Evolutionary conservation across 1,284 basidiomycete genomes (phyloP), one percentile per base, ranked within the genome.

Genomic region (Ceratobasidium sp.): DNA sequence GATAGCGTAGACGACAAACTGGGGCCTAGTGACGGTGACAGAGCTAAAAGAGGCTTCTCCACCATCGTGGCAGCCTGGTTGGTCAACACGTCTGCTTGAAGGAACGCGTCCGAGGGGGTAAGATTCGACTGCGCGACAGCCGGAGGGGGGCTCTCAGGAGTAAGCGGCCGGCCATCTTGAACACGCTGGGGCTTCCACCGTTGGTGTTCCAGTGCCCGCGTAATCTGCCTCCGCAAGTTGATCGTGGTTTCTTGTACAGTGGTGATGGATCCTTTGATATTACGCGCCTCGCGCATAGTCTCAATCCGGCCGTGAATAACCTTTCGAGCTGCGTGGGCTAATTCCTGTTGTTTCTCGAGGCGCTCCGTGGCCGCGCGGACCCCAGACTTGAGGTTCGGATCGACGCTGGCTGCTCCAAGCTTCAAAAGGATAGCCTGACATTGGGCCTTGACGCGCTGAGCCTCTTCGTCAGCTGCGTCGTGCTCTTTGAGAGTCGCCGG

Each of bases 111-210:
- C 41, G 64, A 53, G 27, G 67, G 47, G 1, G 75, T 74, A 19
- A 76, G 82, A 78, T 82, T 48, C 85, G 84, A 29, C 82, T 78
- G n/a, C 82, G 78, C 0, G 80, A 80, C 56, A 1, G 45, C 45
- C 22, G 67, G 56, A 14, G 56, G 27, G 15, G 88, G 86, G 76
- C 88, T 91, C 78, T 92, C 90, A 0, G 91, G 90, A 24, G 92
- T 92, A 44, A 87, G 84, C 22, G 88, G 89, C 5, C 85, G 83
- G 29, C 82, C 84, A 65, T 82, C 82, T 41, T 80, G 78, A 47
- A 82, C 82, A 17, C 84, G 80, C 74, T 87, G 83, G 72, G 87
- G 85, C 65, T 84, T 88, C 92, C 92, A 94, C 75, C 87, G 85
- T 33, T 86, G 84, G 69, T 80, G 85, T 63, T 90, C 86, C 82